phyloP scores from a whole-genome alignment of 2,329 filamentous ascomycete genomes.

The Kalmusia sp. region DNA sequence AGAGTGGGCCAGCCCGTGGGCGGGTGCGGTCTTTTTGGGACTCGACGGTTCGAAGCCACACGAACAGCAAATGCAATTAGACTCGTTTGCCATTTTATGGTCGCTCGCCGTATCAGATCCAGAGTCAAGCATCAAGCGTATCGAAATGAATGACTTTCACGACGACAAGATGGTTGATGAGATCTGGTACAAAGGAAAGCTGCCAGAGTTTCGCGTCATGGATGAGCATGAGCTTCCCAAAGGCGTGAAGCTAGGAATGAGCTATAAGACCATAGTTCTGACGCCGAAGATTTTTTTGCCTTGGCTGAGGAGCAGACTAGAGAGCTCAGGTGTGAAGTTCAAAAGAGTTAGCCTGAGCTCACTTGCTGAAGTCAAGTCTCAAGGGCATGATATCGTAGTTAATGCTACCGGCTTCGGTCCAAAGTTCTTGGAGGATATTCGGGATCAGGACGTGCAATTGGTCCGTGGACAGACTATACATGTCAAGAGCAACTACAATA shows the following conservation, averaged over 20 bases:
- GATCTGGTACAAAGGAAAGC: constrained; percentile 12
- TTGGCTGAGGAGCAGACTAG: constrained; percentile 26
- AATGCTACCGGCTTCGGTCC: constrained; percentile 31
- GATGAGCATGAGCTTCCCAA: constrained; percentile 17
- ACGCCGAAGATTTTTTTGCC: constrained; percentile 29
- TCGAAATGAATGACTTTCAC: constrained; percentile 17
- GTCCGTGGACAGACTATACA: constrained; percentile 33
- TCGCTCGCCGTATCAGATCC: constrained; percentile 15
- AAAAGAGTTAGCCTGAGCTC: constrained; percentile 19
- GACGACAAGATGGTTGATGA: constrained; percentile 12
- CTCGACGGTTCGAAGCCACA: constrained; percentile 16
- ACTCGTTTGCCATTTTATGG: constrained; percentile 15
- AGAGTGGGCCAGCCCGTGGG: constrained; percentile 45
- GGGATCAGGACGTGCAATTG: constrained; percentile 19
- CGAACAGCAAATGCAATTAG: constrained; percentile 38
- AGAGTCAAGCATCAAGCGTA: constrained; percentile 18
- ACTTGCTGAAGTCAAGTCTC: constrained; percentile 20
- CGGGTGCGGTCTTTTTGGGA: constrained; percentile 40
- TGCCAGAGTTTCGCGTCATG: constrained; percentile 15
- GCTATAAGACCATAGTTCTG: constrained; percentile 26
- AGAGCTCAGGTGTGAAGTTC: constrained; percentile 29
- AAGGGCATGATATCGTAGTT: constrained; percentile 32
- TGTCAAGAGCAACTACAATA: constrained; percentile 26
- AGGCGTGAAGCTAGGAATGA: constrained; percentile 22
- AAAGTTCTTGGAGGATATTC: constrained; percentile 20